Evolutionary conservation across 2,329 filamentous ascomycete genomes (phyloP).

Genomic region (Curvularia spicifera): DNA sequence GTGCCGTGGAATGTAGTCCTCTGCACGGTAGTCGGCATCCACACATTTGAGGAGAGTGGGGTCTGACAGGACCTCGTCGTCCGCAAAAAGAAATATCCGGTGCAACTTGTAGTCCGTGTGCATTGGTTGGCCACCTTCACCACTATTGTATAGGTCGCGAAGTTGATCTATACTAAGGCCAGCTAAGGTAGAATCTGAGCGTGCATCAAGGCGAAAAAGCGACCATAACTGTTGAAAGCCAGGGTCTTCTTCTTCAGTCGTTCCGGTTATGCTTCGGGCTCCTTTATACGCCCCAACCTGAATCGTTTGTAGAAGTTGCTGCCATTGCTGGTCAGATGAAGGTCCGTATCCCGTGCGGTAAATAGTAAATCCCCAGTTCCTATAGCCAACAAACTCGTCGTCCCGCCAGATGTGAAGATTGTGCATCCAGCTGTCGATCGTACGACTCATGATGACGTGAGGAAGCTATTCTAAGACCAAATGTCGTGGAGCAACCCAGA

Average conservation of each 20-base stretch:
- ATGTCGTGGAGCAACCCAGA: too few relatives aligned
- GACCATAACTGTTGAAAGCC: constrained; percentile 14
- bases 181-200: constrained; percentile 17
- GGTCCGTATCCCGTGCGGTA: constrained; percentile 5
- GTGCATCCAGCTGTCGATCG: too few relatives aligned
- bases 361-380: not conserved
- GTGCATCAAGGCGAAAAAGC: constrained; percentile 25
- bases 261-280: not conserved
- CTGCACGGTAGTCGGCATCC: constrained; percentile 16
- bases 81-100: constrained; percentile 16
- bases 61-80: constrained; percentile 17
- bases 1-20: constrained; percentile 11
- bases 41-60: constrained; percentile 16
- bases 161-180: constrained; percentile 21
- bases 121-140: constrained; percentile 19
- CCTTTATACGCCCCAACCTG: constrained; percentile 6
- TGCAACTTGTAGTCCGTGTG: constrained; percentile 13
- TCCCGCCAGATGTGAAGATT: too few relatives aligned
- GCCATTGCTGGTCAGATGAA: constrained; percentile 23
- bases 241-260: constrained; percentile 11
- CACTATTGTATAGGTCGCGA: constrained; percentile 18
- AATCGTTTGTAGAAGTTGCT: constrained; percentile 21
- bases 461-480: too few relatives aligned
- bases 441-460: too few relatives aligned
- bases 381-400: too few relatives aligned